Conservation (phyloP, 2,329 filamentous ascomycete species). For the Berkeleyomyces basicola region DNA sequence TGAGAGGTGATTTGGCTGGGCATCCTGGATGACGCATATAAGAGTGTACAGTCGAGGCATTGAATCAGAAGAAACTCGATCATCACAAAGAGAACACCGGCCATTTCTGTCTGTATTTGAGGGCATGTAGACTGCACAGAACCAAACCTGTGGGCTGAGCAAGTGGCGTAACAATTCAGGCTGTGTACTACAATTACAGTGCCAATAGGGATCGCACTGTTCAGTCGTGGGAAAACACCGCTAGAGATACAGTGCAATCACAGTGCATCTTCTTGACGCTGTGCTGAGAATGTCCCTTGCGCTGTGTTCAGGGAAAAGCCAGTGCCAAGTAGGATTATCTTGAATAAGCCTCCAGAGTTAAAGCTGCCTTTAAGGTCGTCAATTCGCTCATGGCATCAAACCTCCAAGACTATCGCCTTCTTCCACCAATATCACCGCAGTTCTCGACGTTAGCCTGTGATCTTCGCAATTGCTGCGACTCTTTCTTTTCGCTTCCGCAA, state of each 20-base stretch:
- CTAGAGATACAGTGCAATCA: background rate
- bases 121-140: too few species aligned
- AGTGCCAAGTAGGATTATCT: background rate
- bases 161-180: too few species aligned
- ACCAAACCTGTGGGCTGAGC: too few species aligned
- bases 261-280: background rate
- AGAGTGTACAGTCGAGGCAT: too few species aligned
- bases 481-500: background rate
- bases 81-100: too few species aligned
- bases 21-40: too few species aligned
- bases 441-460: background rate
- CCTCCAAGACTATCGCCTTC: background rate
- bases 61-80: too few species aligned
- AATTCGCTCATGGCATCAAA: background rate
- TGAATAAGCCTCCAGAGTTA: slow-evolving; percentile 2
- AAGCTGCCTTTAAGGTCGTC: background rate
- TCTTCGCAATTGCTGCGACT: background rate
- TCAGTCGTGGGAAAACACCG: too few species aligned
- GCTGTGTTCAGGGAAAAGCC: background rate
- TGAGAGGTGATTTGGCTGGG: background rate
- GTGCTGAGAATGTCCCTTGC: slow-evolving; percentile 1
- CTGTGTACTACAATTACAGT: background rate
- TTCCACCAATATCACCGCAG: background rate
- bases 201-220: background rate
- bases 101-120: too few species aligned